These are phyloP conservation scores for Naumovozyma dairenensis DNA, from an alignment of 805 yeast species.

Conservation along the genomic window DNA sequence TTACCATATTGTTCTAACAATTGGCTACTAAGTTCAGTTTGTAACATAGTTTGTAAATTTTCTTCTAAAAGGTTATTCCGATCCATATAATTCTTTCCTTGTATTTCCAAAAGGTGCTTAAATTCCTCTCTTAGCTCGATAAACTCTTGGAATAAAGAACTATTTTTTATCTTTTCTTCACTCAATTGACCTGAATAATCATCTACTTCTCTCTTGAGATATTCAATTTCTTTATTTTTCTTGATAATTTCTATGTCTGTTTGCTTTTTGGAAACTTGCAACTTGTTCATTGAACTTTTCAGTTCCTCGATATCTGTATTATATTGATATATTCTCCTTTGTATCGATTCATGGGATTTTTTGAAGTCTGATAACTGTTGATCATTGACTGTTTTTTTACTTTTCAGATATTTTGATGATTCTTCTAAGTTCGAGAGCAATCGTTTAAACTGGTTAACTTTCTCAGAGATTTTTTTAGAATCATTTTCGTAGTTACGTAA, in stretches of 20 bases:
- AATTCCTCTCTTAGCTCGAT: conserved; percentile 5
- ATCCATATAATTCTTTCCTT: background rate
- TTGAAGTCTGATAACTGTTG: conserved; percentile 16
- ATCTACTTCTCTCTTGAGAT: conserved; percentile 31
- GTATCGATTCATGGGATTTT: conserved; percentile 12
- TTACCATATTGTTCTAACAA: background rate
- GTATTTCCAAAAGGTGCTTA: background rate
- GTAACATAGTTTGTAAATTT: background rate
- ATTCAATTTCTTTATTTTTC: conserved; percentile 28
- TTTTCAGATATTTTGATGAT: conserved; percentile 14
- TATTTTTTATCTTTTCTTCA: conserved; percentile 36
- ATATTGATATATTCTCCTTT: conserved; percentile 12
- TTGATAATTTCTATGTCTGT: conserved; percentile 13
- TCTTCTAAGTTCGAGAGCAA: conserved; percentile 17
- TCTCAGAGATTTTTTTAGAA: conserved; percentile 13
- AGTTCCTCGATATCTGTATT: conserved; percentile 16
- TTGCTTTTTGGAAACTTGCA: conserved; percentile 18
- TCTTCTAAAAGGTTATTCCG: background rate
- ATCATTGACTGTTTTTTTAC: conserved; percentile 18
- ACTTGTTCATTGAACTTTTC: conserved; percentile 18
- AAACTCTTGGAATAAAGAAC: conserved; percentile 17
- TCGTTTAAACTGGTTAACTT: conserved; percentile 17
- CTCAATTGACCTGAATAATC: conserved; percentile 38
- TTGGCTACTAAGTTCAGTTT: background rate
- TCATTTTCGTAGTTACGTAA: conserved; percentile 18